Evolutionary conservation across 2,329 filamentous ascomycete genomes (phyloP), one percentile per base, ranked within the genome.

Genomic region (Apiospora saccharicola): DNA sequence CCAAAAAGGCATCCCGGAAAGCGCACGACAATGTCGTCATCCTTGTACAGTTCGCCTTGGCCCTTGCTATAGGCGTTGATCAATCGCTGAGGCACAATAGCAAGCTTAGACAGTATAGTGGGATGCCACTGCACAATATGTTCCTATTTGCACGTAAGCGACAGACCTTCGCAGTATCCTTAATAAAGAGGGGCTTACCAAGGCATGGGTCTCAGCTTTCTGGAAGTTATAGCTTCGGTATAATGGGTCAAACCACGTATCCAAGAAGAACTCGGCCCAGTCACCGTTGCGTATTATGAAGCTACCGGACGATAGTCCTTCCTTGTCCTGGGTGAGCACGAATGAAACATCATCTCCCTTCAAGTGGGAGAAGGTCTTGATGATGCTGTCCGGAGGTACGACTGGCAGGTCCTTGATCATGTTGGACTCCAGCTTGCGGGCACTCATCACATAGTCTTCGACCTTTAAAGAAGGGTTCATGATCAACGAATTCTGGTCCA

Each of bases 71-170:
- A 98, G 0, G 94, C 89, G 79, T 97, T 97, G 80, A 99, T 85
- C 46, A 88, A 86, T 70, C 92, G 90, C 82, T 99, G 96, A 2
- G 96, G 95, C n/a, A 99, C 87, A 30, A 99, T 87, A 1, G 93
- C 95, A 74, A 98, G 85, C 80, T 95, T 96, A 49, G 96, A 94
- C 14, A 99, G 89, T 64, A 99, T 92, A 0, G 96, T 99, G 41
- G 96, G 95, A 80, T 99, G 96, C 97, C 96, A 99, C 86, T 98
- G 96, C 46, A 94, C 90, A 76, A 96, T 93, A 80, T 96, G 94
- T 83, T 96, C 93, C 93, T 95, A 74, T 24, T 47, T 16, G 26
- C 43, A 24, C 7, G 53, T 41, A 7, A 71, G 24, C 41, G 34
- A 49, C 14, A 57, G n/a, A 30, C 68, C 57, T 19, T 61, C 22